phyloP scores from a whole-genome alignment of 306 rosid genomes.

The Hippophae gyantsensis region DNA sequence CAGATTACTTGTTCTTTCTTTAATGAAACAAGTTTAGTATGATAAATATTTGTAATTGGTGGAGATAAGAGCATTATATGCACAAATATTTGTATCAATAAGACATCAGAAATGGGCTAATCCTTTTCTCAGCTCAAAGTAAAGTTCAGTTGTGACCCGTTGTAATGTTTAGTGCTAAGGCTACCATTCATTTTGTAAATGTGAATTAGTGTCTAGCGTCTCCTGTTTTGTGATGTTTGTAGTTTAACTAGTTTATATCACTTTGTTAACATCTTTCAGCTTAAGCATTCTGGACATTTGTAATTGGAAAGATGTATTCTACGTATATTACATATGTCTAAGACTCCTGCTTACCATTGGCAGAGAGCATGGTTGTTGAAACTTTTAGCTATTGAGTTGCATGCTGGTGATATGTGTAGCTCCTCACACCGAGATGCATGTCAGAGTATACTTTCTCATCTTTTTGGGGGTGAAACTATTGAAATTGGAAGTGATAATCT shows the following conservation, averaged over 20 bases:
- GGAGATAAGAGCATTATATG: no score
- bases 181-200: no score
- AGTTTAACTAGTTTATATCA: not conserved
- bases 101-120: no score
- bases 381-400: conserved; percentile 77
- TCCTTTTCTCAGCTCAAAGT: no score
- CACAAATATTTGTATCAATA: no score
- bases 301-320: not conserved
- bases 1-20: no score
- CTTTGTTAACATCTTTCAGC: not conserved
- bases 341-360: conserved; percentile 13
- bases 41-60: no score
- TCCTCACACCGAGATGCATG: conserved; percentile 62
- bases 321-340: not conserved
- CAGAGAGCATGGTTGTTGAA: conserved; percentile 94
- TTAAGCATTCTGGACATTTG: not conserved
- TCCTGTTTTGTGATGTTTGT: no score
- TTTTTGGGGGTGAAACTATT: conserved; percentile 50
- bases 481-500: conserved; percentile 36
- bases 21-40: no score
- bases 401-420: conserved; percentile 64
- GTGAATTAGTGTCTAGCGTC: no score
- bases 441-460: conserved; percentile 59
- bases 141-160: no score
- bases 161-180: no score